A percentile compares a stretch with the other conserved stretches of the same genome.
Evolutionary conservation across 768 basidiomycete genomes (phyloP).

Genomic region (Dioszegia aurantiaca): DNA sequence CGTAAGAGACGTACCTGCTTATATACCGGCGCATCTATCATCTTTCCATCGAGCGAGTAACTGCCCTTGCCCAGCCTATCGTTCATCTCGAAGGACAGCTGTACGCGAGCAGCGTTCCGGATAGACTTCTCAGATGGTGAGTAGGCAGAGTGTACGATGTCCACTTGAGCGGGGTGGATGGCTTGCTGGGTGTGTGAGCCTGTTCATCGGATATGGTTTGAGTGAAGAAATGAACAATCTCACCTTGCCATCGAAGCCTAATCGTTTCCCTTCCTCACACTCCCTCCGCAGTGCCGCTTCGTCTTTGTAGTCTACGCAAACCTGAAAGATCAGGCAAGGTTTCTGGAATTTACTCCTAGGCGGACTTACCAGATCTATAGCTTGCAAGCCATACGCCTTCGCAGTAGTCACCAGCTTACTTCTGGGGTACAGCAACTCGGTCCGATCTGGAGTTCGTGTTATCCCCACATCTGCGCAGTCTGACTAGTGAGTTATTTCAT

Average conservation of each 20-base stretch:
- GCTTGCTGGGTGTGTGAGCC: slow-evolving; percentile 66
- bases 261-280: slow-evolving; percentile 69
- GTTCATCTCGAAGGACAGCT: slow-evolving; percentile 62
- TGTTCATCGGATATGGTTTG: too few relatives aligned
- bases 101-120: slow-evolving; percentile 68
- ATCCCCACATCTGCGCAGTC: slow-evolving; percentile 88
- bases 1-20: slow-evolving; percentile 60
- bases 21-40: slow-evolving; percentile 91
- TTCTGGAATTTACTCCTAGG: too few relatives aligned
- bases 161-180: slow-evolving; percentile 83
- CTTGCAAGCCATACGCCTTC: slow-evolving; percentile 75
- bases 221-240: not conserved
- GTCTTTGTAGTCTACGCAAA: slow-evolving; percentile 84
- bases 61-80: slow-evolving; percentile 69
- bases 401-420: slow-evolving; percentile 77
- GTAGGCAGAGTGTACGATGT: slow-evolving; percentile 71
- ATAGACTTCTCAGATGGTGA: slow-evolving; percentile 76
- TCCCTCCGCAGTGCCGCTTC: slow-evolving; percentile 66
- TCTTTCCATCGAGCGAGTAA: slow-evolving; percentile 62
- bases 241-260: slow-evolving; percentile 92
- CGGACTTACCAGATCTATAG: slow-evolving; percentile 88
- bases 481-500: slow-evolving; percentile 43
- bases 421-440: slow-evolving; percentile 77
- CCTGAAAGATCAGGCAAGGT: slow-evolving; percentile 55
- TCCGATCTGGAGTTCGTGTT: slow-evolving; percentile 68